Evolutionary conservation across 2,329 filamentous ascomycete species (phyloP).

Genomic region (Colletotrichum lindemuthianum): DNA sequence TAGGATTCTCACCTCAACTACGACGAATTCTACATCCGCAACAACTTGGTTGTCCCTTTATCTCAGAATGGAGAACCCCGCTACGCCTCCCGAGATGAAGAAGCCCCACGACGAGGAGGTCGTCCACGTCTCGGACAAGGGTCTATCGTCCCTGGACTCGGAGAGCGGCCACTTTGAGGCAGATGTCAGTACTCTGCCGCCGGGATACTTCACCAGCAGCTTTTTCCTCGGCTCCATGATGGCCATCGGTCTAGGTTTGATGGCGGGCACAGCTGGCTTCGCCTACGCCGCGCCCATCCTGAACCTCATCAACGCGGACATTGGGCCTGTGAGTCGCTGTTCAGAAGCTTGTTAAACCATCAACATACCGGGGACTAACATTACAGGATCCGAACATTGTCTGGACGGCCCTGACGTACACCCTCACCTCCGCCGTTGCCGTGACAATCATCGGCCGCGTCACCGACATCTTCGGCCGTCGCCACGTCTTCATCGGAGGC

Average conservation of each 20-base stretch:
- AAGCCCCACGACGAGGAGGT: conserved; percentile 18
- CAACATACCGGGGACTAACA: no score
- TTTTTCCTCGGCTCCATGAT: conserved; percentile 43
- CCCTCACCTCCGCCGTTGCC: conserved; percentile 42
- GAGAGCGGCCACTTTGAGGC: conserved; percentile 35
- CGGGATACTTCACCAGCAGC: conserved; percentile 40
- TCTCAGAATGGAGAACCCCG: no score
- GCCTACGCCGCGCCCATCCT: conserved; percentile 38
- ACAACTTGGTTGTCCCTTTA: no score
- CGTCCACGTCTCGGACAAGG: not conserved
- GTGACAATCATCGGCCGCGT: conserved; percentile 42
- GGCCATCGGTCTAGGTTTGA: conserved; percentile 40
- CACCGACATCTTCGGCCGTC: conserved; percentile 43
- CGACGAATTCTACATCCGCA: no score
- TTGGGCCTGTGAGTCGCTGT: conserved; percentile 36
- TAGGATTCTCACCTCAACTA: no score
- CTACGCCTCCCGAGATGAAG: not conserved
- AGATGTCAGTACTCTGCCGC: conserved; percentile 38
- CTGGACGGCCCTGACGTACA: conserved; percentile 45
- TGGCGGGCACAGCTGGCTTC: conserved; percentile 43
- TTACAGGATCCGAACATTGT: conserved; percentile 40
- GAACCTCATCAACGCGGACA: conserved; percentile 47
- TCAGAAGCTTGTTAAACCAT: no score
- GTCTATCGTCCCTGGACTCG: not conserved
- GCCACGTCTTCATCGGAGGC: conserved; percentile 42